Conservation (phyloP, 2,329 filamentous ascomycete species). For the Clonostachys sp. region DNA sequence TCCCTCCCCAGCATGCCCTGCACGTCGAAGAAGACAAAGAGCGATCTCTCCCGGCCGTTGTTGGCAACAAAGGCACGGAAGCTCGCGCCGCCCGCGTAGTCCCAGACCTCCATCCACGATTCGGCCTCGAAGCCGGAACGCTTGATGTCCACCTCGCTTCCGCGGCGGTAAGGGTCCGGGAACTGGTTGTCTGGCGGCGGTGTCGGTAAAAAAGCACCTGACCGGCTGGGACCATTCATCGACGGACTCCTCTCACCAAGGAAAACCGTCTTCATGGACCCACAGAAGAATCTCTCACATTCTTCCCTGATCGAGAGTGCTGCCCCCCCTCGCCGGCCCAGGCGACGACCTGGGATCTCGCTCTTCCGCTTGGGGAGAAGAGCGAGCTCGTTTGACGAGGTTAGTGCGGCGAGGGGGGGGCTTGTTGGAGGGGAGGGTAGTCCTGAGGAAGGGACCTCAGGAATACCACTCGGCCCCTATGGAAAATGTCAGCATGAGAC, state of each 20-base stretch:
- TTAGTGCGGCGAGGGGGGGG: slow-evolving; percentile 79
- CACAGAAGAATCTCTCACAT: slow-evolving; percentile 99
- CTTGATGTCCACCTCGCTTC: slow-evolving; percentile 11
- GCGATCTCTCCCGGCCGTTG: slow-evolving; percentile 62
- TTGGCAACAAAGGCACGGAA: slow-evolving; percentile 83
- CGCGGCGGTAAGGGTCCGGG: slow-evolving; percentile 25
- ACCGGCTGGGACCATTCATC: slow-evolving; percentile 78
- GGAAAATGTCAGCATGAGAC: background rate
- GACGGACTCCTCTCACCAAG: slow-evolving; percentile 86
- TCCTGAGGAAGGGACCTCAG: slow-evolving; percentile 85
- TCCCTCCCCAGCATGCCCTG: slow-evolving; percentile 66
- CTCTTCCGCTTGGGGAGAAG: slow-evolving; percentile 53
- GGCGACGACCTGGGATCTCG: slow-evolving; percentile 32
- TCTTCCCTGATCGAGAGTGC: slow-evolving; percentile 95
- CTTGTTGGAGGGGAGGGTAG: slow-evolving; percentile 81
- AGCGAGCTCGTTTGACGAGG: slow-evolving; percentile 62
- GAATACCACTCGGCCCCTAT: slow-evolving; percentile 86
- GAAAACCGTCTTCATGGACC: slow-evolving; percentile 90
- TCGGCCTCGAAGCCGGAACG: slow-evolving; percentile 32
- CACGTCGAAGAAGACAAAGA: slow-evolving; percentile 84
- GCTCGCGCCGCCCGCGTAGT: slow-evolving; percentile 77
- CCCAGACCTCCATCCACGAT: slow-evolving; percentile 75
- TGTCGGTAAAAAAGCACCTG: slow-evolving; percentile 62
- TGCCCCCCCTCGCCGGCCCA: slow-evolving; percentile 77
- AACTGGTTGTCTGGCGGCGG: slow-evolving; percentile 46